Base-by-base conservation (phyloP, 371 early-diverging fungal species). In the Lichtheimia ornata region DNA sequence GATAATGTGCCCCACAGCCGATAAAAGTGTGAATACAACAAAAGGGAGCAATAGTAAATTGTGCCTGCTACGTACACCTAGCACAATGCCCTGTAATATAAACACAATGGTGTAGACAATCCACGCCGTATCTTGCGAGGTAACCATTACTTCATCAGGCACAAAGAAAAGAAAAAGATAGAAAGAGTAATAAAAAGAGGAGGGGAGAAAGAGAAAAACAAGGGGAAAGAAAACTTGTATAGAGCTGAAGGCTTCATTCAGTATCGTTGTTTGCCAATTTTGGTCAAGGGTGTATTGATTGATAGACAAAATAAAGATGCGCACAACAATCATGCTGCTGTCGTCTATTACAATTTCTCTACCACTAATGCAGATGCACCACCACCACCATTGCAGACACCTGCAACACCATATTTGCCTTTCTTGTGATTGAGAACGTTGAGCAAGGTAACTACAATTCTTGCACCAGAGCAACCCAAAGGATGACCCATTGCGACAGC, bases 401-500 rank as follows among this genome's bases (percentile, higher is more conserved):
- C 96, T 49, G 98, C 97, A 56, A 86, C 89, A 55, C 97, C 98
- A 64, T 88, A 83, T 70, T 91, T 90, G 47, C 86, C 94, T 18
- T 83, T 82, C 62, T 79, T 73, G 54, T 75, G 71, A 49, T 84
- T 76, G 59, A 98, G 84, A 13, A 95, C 91, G 28, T 80, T 87
- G 56, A 88, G 69, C 50, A 98, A 72, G 2, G 97, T 94, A 18
- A 88, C 89, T 40, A 98, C 83, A 53, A 99, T 91, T 66, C 99
- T 82, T 41, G 96, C 94, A 50, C 99, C 99, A 5, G 96, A 94
- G 76, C 94, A 94, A 15, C 98, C 98, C 43, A 99, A 85, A 53
- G 99, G 99, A 81, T 99, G 99, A 9, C 99, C 99, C 64, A 98
- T 83, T 1, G 96, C 95, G 35, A 98, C 98, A 51, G 98, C 97